Evolutionary conservation across 495 filamentous ascomycete genomes (phyloP), one percentile per base, ranked within the genome.

Genomic region (Tuber borchii): DNA sequence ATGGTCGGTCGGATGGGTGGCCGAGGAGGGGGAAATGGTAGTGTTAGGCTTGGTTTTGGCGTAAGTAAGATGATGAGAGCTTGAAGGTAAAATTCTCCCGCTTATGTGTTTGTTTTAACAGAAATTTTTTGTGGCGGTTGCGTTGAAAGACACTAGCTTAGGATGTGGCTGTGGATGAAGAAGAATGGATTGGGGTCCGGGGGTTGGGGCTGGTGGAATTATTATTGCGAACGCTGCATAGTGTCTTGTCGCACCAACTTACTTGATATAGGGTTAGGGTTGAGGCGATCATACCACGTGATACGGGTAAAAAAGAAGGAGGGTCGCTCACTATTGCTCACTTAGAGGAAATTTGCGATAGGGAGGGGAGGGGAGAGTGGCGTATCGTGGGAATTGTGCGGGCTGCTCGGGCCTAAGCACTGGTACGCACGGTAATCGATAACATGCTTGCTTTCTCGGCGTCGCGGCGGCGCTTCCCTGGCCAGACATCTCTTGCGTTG

Each of bases 1-100:
- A 79, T 79, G 9, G 56, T 73, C 31, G 71, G 51, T 65, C 56
- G 56, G 56, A 65, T 34, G 56, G 31, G 56, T 65, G 56, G 56
- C 56, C 56, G 56, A 26, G 56, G 56, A 65, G 56, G 56, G 56
- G 26, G 56, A 5, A 61, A 31, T 61, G 56, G 56, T 31, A 22
- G 26, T 12, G n/a, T 31, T 61, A 31, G 56, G 31, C 4, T 34
- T 65, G 56, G 31, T 34, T 65, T 65, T 65, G 56, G 56, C 14
- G 56, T 19, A 65, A 26, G 56, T 65, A 65, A 19, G 56, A 12
- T 65, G 56, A 31, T 65, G 56, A 34, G 26, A 65, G 14, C 31
- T 65, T 31, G 26, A 34, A 34, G 56, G 26, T 2, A 65, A 26
- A 14, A 65, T 65, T 65, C 70, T 37, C 61, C 40, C 26, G 70